A percentile compares a stretch with the other conserved stretches of the same genome.
Evolutionary conservation across 139 green algal genomes (phyloP).

Genomic region (Micractinium conductrix): DNA sequence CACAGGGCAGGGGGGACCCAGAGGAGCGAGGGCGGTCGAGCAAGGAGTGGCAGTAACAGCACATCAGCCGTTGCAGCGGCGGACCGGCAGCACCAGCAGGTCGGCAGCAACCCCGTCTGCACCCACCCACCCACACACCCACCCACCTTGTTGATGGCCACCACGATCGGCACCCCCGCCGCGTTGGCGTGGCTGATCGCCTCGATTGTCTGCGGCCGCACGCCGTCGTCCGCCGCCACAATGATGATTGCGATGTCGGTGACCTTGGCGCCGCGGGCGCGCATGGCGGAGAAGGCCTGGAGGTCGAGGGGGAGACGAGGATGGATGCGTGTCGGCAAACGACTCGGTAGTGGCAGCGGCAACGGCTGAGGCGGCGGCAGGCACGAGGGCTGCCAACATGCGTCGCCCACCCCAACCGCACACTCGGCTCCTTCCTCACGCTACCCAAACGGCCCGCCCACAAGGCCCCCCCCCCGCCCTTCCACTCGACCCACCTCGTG

Average conservation of each 20-base stretch:
- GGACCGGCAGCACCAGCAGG: too few relatives aligned
- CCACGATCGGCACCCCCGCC: conserved; percentile 90
- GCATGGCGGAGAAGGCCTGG: conserved; percentile 97
- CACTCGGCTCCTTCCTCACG: too few relatives aligned
- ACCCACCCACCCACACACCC: background rate
- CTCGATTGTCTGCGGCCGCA: conserved; percentile 96
- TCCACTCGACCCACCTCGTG: conserved; percentile 86
- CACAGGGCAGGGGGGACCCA: background rate
- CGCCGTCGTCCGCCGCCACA: conserved; percentile 96
- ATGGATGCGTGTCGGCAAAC: too few relatives aligned
- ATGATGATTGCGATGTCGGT: conserved; percentile 99
- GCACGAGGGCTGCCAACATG: too few relatives aligned
- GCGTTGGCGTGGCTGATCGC: conserved; percentile 93
- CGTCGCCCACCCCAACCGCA: too few relatives aligned
- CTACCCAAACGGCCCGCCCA: too few relatives aligned
- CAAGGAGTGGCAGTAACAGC: too few relatives aligned
- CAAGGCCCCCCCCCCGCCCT: too few relatives aligned
- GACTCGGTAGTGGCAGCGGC: too few relatives aligned
- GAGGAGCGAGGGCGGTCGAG: background rate
- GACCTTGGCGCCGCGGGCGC: conserved; percentile 87
- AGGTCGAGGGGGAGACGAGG: background rate
- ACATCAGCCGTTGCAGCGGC: too few relatives aligned
- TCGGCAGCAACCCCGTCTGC: too few relatives aligned
- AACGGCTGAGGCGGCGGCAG: too few relatives aligned
- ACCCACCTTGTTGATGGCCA: conserved; percentile 85